Evolutionary conservation across 768 basidiomycete genomes (phyloP).

Genomic region (Boletus tylopilopsis): DNA sequence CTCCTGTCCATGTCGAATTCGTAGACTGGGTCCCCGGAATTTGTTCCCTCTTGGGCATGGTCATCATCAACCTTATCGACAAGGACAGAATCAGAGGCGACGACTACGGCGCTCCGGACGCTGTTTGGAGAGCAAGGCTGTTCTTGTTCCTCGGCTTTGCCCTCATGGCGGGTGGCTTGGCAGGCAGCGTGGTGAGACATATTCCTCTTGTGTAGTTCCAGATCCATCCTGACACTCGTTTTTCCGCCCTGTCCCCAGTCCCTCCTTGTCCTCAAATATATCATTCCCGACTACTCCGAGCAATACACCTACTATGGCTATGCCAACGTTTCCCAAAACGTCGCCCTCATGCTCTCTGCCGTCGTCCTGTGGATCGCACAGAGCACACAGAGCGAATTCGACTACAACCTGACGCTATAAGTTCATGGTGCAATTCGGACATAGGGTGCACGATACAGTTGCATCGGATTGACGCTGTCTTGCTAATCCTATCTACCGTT

Average conservation of each 20-base stretch:
- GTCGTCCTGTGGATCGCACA: slow-evolving; percentile 92
- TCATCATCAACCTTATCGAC: slow-evolving; percentile 92
- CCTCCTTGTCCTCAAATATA: slow-evolving; percentile 86
- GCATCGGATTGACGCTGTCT: neutral
- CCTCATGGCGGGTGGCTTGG: slow-evolving; percentile 94
- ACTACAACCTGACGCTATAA: slow-evolving; percentile 82
- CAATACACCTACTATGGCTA: slow-evolving; percentile 89
- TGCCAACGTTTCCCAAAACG: slow-evolving; percentile 93
- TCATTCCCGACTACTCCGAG: slow-evolving; percentile 66
- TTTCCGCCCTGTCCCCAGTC: slow-evolving; percentile 46
- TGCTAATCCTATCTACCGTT: slow-evolving; percentile 7
- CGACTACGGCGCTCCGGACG: slow-evolving; percentile 76
- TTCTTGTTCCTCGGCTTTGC: slow-evolving; percentile 95
- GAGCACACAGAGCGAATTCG: slow-evolving; percentile 81
- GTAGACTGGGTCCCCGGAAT: slow-evolving; percentile 98
- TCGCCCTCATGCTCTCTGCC: slow-evolving; percentile 78
- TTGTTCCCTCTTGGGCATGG: slow-evolving; percentile 86
- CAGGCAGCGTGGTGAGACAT: slow-evolving; percentile 87
- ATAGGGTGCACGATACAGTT: slow-evolving; percentile 1
- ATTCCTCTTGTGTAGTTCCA: neutral
- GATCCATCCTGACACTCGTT: neutral
- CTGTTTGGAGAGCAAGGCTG: slow-evolving; percentile 88
- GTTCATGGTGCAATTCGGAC: neutral
- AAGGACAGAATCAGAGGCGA: slow-evolving; percentile 84
- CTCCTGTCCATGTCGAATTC: slow-evolving; percentile 81